A percentile compares a stretch with the other conserved stretches of the same genome.
Conservation (phyloP, 257 asterid genomes). For the Capsicum chinense region DNA sequence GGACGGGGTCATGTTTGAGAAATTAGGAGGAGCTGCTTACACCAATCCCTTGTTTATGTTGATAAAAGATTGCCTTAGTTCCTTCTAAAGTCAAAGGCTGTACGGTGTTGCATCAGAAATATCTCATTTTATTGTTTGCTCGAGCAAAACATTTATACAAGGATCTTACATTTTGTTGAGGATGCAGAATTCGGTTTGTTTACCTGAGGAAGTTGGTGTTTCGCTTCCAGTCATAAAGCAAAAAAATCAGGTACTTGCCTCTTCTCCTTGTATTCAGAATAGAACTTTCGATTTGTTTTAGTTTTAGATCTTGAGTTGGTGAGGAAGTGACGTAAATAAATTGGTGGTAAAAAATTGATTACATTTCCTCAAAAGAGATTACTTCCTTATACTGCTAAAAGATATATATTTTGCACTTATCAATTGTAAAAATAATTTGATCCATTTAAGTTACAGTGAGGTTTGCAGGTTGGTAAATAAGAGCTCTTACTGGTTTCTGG, state of each 20-base stretch:
- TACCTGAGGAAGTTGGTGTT: not conserved
- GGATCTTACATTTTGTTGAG: not conserved
- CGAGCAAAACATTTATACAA: not conserved
- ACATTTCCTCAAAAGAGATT: not conserved
- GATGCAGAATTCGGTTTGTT: too few species aligned
- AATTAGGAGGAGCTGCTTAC: constrained; percentile 57
- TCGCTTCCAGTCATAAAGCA: not conserved
- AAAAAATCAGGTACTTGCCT: not conserved
- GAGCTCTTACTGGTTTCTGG: not conserved
- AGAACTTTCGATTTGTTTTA: not conserved
- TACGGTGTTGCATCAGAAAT: not conserved
- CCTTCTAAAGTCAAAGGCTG: constrained; percentile 38
- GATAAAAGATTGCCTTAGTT: constrained; percentile 59
- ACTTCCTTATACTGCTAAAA: not conserved
- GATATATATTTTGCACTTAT: not conserved
- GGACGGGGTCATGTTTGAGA: constrained; percentile 76
- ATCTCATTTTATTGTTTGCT: not conserved
- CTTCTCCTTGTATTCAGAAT: constrained; percentile 1
- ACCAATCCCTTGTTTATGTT: constrained; percentile 48
- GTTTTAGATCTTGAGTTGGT: not conserved
- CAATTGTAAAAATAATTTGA: not conserved
- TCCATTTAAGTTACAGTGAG: not conserved
- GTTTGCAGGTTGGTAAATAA: not conserved
- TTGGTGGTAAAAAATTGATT: not conserved
- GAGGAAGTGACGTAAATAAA: not conserved